Base-by-base conservation (phyloP, 176 grass and related monocot genomes). In the Avena sativa region DNA sequence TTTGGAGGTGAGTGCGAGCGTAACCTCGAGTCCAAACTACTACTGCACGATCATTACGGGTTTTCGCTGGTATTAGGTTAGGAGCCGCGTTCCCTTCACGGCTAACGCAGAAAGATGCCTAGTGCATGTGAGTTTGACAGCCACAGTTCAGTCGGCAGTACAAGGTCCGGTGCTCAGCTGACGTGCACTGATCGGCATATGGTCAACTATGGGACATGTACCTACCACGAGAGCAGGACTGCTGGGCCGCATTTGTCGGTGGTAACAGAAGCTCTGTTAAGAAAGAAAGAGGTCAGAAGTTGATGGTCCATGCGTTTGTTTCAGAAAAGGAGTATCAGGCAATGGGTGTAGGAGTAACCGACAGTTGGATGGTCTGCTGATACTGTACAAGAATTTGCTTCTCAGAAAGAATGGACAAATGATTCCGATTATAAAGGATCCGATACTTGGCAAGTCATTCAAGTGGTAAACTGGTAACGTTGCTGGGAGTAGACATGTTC, bases 31-130 rank as follows among this genome's bases (percentile, higher is more conserved):
- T 91, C 67, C 48, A 80, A 87, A 91, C 61, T 87, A 91, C 71
- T 69, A 12, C 59, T 77, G 11, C 86, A 53, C 65, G 23, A 87
- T 79, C 80, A 46, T n/a, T 30, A 32, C 30, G 12, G 4, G 81
- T 87, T 91, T 87, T 91, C 85, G 66, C n/a, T 43, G 6, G 30
- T 7, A 79, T 90, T 87, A 79, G 85, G 89, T 90, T 87, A 79
- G 85, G 89, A 48, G 51, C 9, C 9, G 14, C 84, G 36, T 91
- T 79, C 23, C 65, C 32, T 72, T 90, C 60, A 71, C 89, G 83
- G 84, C 3, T 79, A 63, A 90, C 49, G 84, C 6, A 44, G 51
- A 17, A 12, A 52, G 64, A 79, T 32, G 9, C 30, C 36, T 77
- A 59, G 23, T 67, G 19, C 47, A 28, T 75, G 8, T 88, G 76